Evolutionary conservation across 805 yeast species (phyloP), one percentile per base, ranked within the genome.

Genomic region (Hanseniaspora lindneri): DNA sequence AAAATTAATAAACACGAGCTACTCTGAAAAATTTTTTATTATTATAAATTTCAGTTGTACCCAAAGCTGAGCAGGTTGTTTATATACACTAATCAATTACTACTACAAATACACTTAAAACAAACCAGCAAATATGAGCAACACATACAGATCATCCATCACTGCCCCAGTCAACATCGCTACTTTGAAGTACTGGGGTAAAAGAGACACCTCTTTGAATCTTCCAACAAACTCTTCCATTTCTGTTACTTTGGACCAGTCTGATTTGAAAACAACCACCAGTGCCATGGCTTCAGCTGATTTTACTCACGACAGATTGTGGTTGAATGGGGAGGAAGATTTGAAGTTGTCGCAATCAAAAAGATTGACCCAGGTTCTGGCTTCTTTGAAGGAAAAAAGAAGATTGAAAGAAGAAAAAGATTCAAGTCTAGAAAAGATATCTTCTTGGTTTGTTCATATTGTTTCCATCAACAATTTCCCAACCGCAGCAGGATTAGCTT

Each of bases 141-240:
- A 21, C 30, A 67, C 83, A 33, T 75, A 75, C 64, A 65, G 76
- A 13, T 92, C 95, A 9, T 78, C 95, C 4, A 79, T 83, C 42
- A 86, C 96, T 37, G 97, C 98, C 2, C 98, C 98, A 14, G 98
- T 89, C 47, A 89, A 89, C 65, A 89, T 89, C 65, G 98, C 98
- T 37, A 92, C 97, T 34, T 73, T 92, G 55, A 92, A 92, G 68
- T 92, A 92, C 70, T 92, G 99, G 99, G 99, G 99, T 42, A 92
- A 92, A 67, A 77, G 98, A 61, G 97, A 92, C 66, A 80, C 78
- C 54, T 70, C 72, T 41, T 75, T 92, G 59, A 92, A 92, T 61
- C 71, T 92, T 47, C 99, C 99, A 42, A 92, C 99, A 47, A 92
- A 92, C 69, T 83, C 94, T 11, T 87, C 96, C 25, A 87, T 92